phyloP scores from a whole-genome alignment of 2,329 filamentous ascomycete species.

The Lasiodiplodia hormozganensis region DNA sequence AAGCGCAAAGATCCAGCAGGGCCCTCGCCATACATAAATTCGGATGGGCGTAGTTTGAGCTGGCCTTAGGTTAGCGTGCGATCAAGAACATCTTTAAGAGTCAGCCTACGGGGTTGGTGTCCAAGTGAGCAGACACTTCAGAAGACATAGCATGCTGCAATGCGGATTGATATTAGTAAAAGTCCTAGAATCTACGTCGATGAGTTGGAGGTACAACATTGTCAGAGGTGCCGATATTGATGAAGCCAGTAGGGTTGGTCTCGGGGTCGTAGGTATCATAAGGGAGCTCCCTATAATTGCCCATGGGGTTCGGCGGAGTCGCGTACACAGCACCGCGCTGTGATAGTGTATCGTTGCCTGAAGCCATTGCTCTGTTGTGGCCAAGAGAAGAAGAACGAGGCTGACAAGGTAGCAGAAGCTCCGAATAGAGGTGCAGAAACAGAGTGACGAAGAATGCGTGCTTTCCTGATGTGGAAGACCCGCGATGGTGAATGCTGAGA shows the following conservation, averaged over 20 bases:
- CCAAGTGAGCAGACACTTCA: conserved; percentile 49
- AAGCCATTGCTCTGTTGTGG: neutral
- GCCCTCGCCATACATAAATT: conserved; percentile 51
- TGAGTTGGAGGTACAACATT: conserved; percentile 33
- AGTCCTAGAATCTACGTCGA: neutral
- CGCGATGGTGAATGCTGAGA: neutral
- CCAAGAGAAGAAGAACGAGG: neutral
- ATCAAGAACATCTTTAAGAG: neutral
- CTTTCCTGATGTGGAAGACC: neutral
- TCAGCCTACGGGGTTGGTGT: conserved; percentile 40
- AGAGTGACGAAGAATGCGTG: neutral
- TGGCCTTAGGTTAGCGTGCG: neutral
- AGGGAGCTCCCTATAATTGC: conserved; percentile 32
- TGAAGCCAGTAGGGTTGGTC: conserved; percentile 39
- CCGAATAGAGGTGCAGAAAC: neutral
- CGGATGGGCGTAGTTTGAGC: conserved; percentile 41
- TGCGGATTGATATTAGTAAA: neutral
- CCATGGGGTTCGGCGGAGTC: conserved; percentile 31
- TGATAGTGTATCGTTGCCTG: conserved; percentile 2
- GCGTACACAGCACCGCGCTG: conserved; percentile 25
- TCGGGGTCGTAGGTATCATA: conserved; percentile 35
- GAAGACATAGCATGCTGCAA: conserved; percentile 46
- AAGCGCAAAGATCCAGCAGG: conserved; percentile 48
- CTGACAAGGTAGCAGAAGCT: neutral
- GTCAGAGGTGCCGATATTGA: conserved; percentile 42